Evolutionary conservation across 257 asterid genomes (phyloP).

Genomic region (Solanum dulcamara): DNA sequence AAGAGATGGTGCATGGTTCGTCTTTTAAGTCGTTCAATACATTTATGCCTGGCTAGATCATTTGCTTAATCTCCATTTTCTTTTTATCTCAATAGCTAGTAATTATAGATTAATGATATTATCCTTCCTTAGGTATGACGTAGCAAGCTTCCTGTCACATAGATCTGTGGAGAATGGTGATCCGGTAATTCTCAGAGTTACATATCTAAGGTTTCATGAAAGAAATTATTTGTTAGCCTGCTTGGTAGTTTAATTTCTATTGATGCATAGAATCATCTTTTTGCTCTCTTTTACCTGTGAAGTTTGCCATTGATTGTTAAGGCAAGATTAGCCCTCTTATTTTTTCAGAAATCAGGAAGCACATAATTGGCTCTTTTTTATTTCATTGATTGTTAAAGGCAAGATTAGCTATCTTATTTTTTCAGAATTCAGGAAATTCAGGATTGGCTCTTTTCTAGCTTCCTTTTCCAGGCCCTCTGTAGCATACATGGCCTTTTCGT

Average conservation of each 20-base stretch:
- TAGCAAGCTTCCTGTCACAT: conserved; percentile 55
- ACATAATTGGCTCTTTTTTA: neutral
- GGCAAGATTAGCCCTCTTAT: neutral
- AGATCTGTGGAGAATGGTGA: conserved; percentile 61
- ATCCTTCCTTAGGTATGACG: conserved; percentile 61
- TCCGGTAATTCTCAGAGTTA: conserved; percentile 57
- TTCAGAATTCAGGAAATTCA: neutral
- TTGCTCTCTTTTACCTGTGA: neutral
- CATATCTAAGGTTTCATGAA: conserved; percentile 4
- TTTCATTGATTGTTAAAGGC: neutral
- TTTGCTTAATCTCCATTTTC: neutral
- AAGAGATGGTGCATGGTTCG: conserved; percentile 97
- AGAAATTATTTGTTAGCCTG: neutral
- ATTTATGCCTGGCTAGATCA: neutral
- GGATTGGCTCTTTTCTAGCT: neutral
- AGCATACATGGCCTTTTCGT: neutral
- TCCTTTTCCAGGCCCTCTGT: neutral
- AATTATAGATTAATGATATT: neutral
- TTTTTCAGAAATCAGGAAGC: neutral
- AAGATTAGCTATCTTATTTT: neutral
- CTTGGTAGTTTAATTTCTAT: neutral
- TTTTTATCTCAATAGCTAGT: neutral
- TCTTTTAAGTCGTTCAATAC: conserved; percentile 1
- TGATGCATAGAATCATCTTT: neutral
- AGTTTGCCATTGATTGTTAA: neutral